Evolutionary conservation across 345 rosid genomes (phyloP), one percentile per base, ranked within the genome.

Genomic region (Diplotaxis tenuifolia): DNA sequence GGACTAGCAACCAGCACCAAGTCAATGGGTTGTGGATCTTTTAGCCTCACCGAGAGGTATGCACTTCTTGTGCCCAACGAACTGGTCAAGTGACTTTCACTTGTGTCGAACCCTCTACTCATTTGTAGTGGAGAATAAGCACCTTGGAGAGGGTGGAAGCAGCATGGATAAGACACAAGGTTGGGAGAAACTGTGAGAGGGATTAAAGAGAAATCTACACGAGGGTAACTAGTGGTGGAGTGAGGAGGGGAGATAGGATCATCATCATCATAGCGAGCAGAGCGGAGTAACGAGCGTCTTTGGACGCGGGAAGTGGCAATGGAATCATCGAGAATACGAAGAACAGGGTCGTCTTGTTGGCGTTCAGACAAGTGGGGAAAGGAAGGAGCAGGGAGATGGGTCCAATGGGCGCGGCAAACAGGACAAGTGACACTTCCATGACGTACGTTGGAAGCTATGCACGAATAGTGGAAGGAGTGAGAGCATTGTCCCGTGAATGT

Each of bases 361-460:
- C 38, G 56, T 27, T 1, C 88, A 75, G 89, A 75, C 4, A 72
- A 14, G 25, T 89, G 81, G 0, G 77, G 84, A 75, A 78, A 79
- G 31, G 88, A 75, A 75, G 78, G 58, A 80, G 88, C 89, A 7
- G 97, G 96, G 70, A 89, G 93, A 78, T 86, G 96, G 32, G 96
- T 89, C 96, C 97, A 92, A 70, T 84, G 89, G 29, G 97, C 90
- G 29, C 97, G 93, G 68, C 97, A 92, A 72, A 92, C 85, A 12
- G 96, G 97, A 78, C 97, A 92, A 78, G 90, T 89, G 52, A 89
- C 83, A 57, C 85, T 92, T 23, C 97, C 97, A 63, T 92, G 96
- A 67, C 90, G 93, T 25, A 92, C 96, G 70, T 92, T 92, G 62
- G 97, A 85, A 72, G 96, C 80, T 60, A 92, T 89, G 85, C 97